These are phyloP conservation scores for Boletus vermiculosoides DNA, from an alignment of 768 basidiomycete genomes.

Conservation along the genomic window DNA sequence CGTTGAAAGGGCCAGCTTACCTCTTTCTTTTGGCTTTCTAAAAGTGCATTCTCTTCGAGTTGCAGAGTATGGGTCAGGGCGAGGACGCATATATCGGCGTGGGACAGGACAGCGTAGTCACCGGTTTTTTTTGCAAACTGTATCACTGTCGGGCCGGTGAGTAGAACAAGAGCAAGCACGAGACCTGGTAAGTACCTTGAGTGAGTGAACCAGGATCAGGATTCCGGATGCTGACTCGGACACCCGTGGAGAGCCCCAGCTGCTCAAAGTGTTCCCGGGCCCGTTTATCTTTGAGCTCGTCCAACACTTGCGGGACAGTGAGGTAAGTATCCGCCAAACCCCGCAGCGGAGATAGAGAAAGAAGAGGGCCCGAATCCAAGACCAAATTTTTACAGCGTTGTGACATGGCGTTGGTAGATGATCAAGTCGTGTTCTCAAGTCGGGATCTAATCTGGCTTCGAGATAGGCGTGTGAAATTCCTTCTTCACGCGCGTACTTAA, in stretches of 20 bases:
- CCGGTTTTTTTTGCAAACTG: slow-evolving; percentile 94
- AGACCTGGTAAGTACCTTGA: slow-evolving; percentile 44
- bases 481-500: not conserved
- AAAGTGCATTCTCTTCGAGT: slow-evolving; percentile 42
- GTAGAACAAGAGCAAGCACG: slow-evolving; percentile 7
- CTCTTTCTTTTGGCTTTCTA: slow-evolving; percentile 30
- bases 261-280: slow-evolving; percentile 85
- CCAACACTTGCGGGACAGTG: slow-evolving; percentile 87
- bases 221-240: slow-evolving; percentile 65
- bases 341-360: slow-evolving; percentile 86
- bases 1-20: slow-evolving; percentile 18
- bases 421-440: not conserved
- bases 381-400: slow-evolving; percentile 75
- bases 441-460: slow-evolving; percentile 5
- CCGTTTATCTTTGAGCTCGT: slow-evolving; percentile 85
- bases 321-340: slow-evolving; percentile 83
- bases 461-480: slow-evolving; percentile 10
- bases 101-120: slow-evolving; percentile 89
- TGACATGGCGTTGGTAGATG: slow-evolving; percentile 20
- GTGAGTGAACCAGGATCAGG: slow-evolving; percentile 70
- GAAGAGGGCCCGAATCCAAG: slow-evolving; percentile 90
- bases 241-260: slow-evolving; percentile 72
- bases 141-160: slow-evolving; percentile 56
- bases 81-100: slow-evolving; percentile 86
- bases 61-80: slow-evolving; percentile 84